These are phyloP conservation scores for Didymella exigua DNA, from an alignment of 2,329 filamentous ascomycete genomes.

Conservation along the genomic window DNA sequence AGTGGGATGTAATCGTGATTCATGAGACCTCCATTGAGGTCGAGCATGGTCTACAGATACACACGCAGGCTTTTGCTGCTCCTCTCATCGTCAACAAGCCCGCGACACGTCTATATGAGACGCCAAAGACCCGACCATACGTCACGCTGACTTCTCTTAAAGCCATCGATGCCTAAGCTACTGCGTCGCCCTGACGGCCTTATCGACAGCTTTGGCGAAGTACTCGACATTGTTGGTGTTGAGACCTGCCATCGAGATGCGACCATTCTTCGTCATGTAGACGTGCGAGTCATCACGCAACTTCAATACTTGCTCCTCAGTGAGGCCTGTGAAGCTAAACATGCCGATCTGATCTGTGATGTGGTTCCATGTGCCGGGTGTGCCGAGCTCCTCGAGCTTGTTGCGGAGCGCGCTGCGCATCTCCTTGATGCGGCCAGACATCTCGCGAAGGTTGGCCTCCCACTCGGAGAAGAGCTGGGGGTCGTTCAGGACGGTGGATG, in stretches of 20 bases:
- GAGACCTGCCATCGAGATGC: conserved; percentile 97
- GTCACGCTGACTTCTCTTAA: background rate
- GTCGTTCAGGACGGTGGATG: conserved; percentile 83
- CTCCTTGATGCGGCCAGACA: conserved; percentile 92
- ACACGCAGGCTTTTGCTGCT: background rate
- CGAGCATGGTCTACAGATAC: conserved; percentile 4
- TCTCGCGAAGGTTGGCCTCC: conserved; percentile 88
- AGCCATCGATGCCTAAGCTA: conserved; percentile 20
- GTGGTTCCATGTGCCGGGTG: conserved; percentile 93
- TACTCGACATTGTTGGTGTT: conserved; percentile 93
- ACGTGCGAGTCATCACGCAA: conserved; percentile 74
- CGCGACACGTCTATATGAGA: background rate
- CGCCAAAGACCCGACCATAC: background rate
- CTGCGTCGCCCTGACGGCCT: conserved; percentile 69
- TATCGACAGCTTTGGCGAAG: conserved; percentile 86
- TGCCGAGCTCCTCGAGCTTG: conserved; percentile 82
- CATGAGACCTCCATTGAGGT: conserved; percentile 5
- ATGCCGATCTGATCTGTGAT: conserved; percentile 99
- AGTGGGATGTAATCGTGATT: conserved; percentile 8
- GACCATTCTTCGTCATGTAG: conserved; percentile 96
- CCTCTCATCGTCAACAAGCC: background rate
- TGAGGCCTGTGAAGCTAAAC: conserved; percentile 92
- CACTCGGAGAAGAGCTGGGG: conserved; percentile 81
- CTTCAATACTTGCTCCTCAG: conserved; percentile 73
- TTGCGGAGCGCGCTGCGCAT: conserved; percentile 82